phyloP scores from a whole-genome alignment of 352 stramenopile species.

The Globisporangium nunn region DNA sequence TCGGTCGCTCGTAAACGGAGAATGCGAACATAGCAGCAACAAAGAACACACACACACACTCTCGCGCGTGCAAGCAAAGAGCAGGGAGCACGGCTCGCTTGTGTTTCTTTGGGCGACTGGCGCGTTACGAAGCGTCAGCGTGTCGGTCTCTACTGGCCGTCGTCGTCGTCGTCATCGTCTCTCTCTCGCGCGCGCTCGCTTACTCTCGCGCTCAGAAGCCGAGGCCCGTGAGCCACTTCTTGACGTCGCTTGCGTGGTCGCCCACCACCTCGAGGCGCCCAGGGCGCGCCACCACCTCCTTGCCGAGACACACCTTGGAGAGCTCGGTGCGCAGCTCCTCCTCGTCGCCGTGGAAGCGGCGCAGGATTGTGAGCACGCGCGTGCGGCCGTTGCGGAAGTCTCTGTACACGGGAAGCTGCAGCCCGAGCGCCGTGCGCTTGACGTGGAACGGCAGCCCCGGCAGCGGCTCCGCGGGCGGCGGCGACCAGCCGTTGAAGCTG shows the following conservation, averaged over 20 bases:
- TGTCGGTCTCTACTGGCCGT: background rate
- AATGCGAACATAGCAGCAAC: no score
- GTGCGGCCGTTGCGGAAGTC: constrained; percentile 83
- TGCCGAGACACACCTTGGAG: constrained; percentile 81
- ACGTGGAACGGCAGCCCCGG: constrained; percentile 63
- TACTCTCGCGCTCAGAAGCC: constrained; percentile 47
- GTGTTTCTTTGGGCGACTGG: background rate
- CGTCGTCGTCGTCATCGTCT: constrained; percentile 5
- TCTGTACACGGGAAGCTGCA: constrained; percentile 83
- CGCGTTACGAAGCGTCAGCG: constrained; percentile 1
- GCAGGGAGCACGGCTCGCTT: background rate
- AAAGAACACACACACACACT: no score
- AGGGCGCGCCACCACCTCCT: constrained; percentile 56
- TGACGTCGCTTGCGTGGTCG: constrained; percentile 59
- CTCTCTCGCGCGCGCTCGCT: constrained; percentile 2
- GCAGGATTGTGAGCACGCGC: constrained; percentile 81
- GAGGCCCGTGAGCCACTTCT: constrained; percentile 80
- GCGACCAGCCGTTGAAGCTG: constrained; percentile 87
- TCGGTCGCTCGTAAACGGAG: no score
- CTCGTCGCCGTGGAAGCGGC: constrained; percentile 75
- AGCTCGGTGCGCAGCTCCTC: constrained; percentile 70
- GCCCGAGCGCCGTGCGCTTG: constrained; percentile 70
- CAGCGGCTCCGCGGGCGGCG: constrained; percentile 57
- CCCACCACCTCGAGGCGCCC: constrained; percentile 75
- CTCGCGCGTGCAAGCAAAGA: background rate